A percentile compares a stretch with the other conserved stretches of the same genome.
Conservation (phyloP, 192 early-diverging fungal species). For the Linnemannia exigua region DNA sequence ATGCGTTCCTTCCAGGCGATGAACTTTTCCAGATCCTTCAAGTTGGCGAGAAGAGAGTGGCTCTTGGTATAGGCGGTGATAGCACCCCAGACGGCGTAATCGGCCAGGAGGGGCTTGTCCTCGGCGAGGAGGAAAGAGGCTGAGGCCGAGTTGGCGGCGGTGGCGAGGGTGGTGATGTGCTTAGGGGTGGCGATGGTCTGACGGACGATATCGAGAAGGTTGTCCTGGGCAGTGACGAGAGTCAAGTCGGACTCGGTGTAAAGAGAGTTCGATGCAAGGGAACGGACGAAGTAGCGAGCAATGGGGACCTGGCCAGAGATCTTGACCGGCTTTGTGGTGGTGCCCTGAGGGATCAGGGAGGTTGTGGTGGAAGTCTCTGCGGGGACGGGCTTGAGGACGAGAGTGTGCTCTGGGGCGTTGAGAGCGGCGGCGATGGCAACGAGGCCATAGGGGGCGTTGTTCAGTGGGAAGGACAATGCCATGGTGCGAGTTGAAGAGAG, state of each 20-base stretch:
- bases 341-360: slow-evolving; percentile 9
- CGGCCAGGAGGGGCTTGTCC: slow-evolving; percentile 49
- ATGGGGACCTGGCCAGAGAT: slow-evolving; percentile 38
- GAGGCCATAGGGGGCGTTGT: slow-evolving; percentile 54
- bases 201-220: slow-evolving; percentile 48
- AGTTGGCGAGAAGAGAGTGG: slow-evolving; percentile 39
- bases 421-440: slow-evolving; percentile 35
- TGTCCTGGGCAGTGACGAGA: slow-evolving; percentile 29
- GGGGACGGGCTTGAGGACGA: slow-evolving; percentile 29
- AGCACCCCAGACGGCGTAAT: slow-evolving; percentile 58
- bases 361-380: slow-evolving; percentile 22
- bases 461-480: slow-evolving; percentile 54
- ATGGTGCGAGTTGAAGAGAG: slow-evolving; percentile 12
- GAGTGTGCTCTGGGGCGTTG: slow-evolving; percentile 16
- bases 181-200: slow-evolving; percentile 53
- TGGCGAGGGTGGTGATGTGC: slow-evolving; percentile 53
- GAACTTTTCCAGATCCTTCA: slow-evolving; percentile 45
- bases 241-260: slow-evolving; percentile 37
- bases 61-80: slow-evolving; percentile 56
- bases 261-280: slow-evolving; percentile 13
- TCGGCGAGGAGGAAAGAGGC: slow-evolving; percentile 39
- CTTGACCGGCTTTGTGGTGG: slow-evolving; percentile 24
- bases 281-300: slow-evolving; percentile 51
- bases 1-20: slow-evolving; percentile 44
- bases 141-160: slow-evolving; percentile 35